Conservation (phyloP, 2,329 filamentous ascomycete species). For the Apiospora koreana region DNA sequence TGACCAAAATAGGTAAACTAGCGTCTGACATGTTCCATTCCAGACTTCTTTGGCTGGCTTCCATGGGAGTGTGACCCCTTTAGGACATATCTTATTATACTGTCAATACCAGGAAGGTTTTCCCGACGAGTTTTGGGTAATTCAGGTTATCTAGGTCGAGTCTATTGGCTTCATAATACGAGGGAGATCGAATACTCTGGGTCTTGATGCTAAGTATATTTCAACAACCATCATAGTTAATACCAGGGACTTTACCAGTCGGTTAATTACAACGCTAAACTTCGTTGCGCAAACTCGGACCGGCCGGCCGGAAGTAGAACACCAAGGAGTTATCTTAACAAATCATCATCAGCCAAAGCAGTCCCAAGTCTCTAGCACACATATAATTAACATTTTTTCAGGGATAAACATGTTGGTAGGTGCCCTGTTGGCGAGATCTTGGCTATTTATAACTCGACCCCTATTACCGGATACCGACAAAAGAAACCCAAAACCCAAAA, state of each 20-base stretch:
- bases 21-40: background rate
- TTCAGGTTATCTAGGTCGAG: too few species aligned
- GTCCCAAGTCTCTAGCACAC: background rate
- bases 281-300: too few species aligned
- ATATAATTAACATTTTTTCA: background rate
- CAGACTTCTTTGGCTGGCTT: background rate
- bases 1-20: background rate
- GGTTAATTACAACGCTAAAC: too few species aligned
- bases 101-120: background rate
- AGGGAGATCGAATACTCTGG: too few species aligned
- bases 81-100: background rate
- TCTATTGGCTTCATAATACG: background rate
- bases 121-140: background rate
- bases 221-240: too few species aligned
- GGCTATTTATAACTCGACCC: background rate
- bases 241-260: too few species aligned
- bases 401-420: background rate
- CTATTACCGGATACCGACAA: background rate
- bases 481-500: background rate
- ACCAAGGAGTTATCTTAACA: too few species aligned
- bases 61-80: background rate
- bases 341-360: background rate
- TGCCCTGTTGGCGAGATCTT: background rate
- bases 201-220: too few species aligned
- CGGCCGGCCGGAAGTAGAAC: too few species aligned